A percentile compares a stretch with the other conserved stretches of the same genome.
Conservation (phyloP, 1,139 yeast species). For the Diutina catenulata region DNA sequence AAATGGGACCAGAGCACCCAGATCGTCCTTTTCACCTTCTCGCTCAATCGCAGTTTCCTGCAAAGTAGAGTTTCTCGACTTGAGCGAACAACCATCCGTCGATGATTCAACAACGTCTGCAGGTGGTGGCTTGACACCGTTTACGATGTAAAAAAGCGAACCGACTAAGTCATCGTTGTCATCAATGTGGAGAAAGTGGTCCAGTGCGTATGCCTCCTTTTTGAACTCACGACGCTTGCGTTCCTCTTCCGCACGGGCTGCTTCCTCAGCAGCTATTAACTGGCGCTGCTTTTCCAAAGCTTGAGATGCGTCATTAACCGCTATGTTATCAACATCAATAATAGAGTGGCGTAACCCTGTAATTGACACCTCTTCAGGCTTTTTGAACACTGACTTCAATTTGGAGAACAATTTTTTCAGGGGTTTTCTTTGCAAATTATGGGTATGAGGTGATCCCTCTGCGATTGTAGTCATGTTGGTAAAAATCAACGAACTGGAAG, state of each 20-base stretch:
- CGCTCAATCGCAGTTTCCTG: too few relatives aligned
- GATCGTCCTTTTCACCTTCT: too few relatives aligned
- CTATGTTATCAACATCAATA: not conserved
- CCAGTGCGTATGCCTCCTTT: conserved; percentile 2
- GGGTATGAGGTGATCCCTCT: too few relatives aligned
- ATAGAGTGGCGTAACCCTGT: not conserved
- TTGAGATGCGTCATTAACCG: not conserved
- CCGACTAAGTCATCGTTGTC: conserved; percentile 3
- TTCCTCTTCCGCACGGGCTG: not conserved
- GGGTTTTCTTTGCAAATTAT: too few relatives aligned
- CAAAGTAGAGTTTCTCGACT: too few relatives aligned
- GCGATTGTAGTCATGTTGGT: too few relatives aligned
- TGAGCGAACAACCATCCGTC: too few relatives aligned
- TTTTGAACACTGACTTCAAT: conserved; percentile 1
- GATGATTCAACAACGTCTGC: too few relatives aligned
- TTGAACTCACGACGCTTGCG: not conserved
- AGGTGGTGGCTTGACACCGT: too few relatives aligned
- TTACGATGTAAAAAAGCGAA: not conserved
- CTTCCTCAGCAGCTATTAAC: not conserved
- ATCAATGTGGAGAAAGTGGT: conserved; percentile 3
- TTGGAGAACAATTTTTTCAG: not conserved
- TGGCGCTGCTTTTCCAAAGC: not conserved
- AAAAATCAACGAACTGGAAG: too few relatives aligned
- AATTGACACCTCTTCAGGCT: not conserved
- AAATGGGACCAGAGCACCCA: too few relatives aligned